Conservation (phyloP, 306 rosid species). For the Elaeagnus macrophylla region DNA sequence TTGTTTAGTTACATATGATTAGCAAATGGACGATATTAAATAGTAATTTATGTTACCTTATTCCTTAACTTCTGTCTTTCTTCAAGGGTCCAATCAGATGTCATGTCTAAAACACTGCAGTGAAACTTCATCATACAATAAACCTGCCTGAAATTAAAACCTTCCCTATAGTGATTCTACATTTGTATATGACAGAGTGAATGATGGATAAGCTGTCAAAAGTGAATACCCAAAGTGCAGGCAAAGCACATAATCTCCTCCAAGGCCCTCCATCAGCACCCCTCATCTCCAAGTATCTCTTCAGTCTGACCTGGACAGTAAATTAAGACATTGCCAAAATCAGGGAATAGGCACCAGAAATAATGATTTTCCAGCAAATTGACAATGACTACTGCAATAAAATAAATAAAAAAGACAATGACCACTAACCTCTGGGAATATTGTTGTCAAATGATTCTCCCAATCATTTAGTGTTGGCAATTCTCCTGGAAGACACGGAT, state of each 20-base stretch:
- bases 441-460: slow-evolving; percentile 57
- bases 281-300: slow-evolving; percentile 58
- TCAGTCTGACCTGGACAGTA: slow-evolving; percentile 23
- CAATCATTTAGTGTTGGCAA: slow-evolving; percentile 51
- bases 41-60: slow-evolving; percentile 20
- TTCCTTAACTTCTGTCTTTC: slow-evolving; percentile 48
- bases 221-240: slow-evolving; percentile 46
- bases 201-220: background rate
- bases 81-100: slow-evolving; percentile 46
- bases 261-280: slow-evolving; percentile 66
- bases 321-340: too few species aligned
- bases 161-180: background rate
- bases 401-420: background rate
- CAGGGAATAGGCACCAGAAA: too few species aligned
- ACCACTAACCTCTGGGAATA: slow-evolving; percentile 41
- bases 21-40: too few species aligned
- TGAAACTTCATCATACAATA: slow-evolving; percentile 46
- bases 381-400: background rate
- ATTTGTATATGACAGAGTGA: background rate
- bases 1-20: too few species aligned
- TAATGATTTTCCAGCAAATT: background rate
- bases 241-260: slow-evolving; percentile 55
- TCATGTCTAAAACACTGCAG: slow-evolving; percentile 40
- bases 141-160: slow-evolving; percentile 12
- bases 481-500: slow-evolving; percentile 51